Base-by-base conservation (phyloP, 2,329 filamentous ascomycete species). In the Microsporum audouinii region DNA sequence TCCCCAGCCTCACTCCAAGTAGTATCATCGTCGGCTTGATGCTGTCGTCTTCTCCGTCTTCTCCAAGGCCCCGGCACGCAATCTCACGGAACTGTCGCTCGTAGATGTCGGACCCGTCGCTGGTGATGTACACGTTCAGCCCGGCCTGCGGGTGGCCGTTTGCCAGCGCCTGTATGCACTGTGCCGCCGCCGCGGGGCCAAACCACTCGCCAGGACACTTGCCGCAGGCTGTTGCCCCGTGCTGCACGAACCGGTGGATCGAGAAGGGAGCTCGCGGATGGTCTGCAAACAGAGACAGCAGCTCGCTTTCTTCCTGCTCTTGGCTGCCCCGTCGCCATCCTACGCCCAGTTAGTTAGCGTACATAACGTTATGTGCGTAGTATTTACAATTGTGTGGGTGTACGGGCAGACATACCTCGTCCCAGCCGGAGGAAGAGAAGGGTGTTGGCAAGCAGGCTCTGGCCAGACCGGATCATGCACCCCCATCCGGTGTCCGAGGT, bases 191-290 rank as follows among this genome's bases (percentile, higher is more conserved):
- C 17, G 91, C 96, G n/a, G 94, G 94, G 0, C 94, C 94, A 75
- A 99, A 99, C 94, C 94, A 99, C 75, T 97, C 90, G 41, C 94
- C 94, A 0, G 94, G 94, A 69, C 95, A 89, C 74, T 96, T 97
- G 2, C 90, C 91, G 73, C 94, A 99, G 2, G 88, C 87, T 39
- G 82, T 80, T 29, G 91, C 91, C 17, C 94, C 94, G 68, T 96
- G 88, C 59, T 86, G 81, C 39, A 99, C 94, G 69, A 99, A 99
- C 64, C 87, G 89, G 70, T 99, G 94, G 67, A 99, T 90, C 1
- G 92, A 97, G 71, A 95, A 97, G 0, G 91, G 89, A 2, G 94
- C 91, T 66, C 81, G 82, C 1, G 89, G 84, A 64, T 92, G 86
- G 69, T 99, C 94, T 29, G 92, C 89, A 68, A 99, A 99, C 53